phyloP scores from a whole-genome alignment of 78 protist genomes.

The Chrysochromulina tobinii region DNA sequence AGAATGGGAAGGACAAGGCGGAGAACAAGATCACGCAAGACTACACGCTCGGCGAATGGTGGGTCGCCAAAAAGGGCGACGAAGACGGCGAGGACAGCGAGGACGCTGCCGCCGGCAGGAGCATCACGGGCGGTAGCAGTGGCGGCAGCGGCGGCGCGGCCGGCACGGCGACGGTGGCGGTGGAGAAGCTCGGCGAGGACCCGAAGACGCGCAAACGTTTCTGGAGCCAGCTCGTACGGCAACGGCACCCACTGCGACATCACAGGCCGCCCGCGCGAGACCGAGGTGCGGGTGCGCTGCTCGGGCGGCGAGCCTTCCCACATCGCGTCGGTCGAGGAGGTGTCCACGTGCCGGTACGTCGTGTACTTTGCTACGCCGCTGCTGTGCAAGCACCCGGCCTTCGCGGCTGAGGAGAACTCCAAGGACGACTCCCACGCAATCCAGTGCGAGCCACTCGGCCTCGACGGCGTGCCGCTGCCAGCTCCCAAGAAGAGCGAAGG shows the following conservation, averaged over 20 bases:
- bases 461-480: not conserved
- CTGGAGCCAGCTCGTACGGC: not conserved
- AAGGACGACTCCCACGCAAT: not conserved
- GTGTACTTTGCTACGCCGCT: not conserved
- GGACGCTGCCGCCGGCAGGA: not conserved
- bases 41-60: not conserved
- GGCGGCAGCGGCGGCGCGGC: not conserved
- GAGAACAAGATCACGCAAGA: not conserved
- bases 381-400: not conserved
- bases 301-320: not conserved
- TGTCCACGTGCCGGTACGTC: not conserved
- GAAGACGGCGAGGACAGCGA: not conserved
- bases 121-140: not conserved
- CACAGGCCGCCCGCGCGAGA: not conserved
- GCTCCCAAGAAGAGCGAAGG: too few species aligned
- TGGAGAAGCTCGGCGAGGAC: not conserved
- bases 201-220: not conserved
- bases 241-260: conserved; percentile 7
- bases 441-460: not conserved
- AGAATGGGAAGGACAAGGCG: not conserved
- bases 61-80: not conserved
- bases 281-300: not conserved
- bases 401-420: not conserved
- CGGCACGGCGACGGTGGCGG: too few species aligned
- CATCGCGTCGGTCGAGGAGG: not conserved